Base-by-base conservation (phyloP, 306 rosid genomes). In the Begonia fuchsioides region DNA sequence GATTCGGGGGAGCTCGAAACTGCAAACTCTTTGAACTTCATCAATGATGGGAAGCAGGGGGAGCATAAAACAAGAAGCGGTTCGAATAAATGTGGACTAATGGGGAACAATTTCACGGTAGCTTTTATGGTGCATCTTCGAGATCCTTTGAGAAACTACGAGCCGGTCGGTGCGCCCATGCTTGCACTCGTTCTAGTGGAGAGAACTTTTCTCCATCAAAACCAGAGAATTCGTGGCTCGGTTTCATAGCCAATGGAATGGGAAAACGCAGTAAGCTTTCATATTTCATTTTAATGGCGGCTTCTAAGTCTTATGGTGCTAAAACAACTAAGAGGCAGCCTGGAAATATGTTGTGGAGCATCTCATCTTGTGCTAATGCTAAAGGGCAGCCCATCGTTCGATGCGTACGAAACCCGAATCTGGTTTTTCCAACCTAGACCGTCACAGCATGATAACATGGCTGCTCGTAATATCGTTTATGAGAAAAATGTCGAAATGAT, bases 41-140 rank as follows among this genome's bases (percentile, higher is more conserved):
- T 74, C 52, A 73, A 66, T 13, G 78, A 77, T 45, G 69, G 72
- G 49, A 57, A 73, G 5, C 74, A 64, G 44, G 90, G 80, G 49
- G 85, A 77, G 54, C 74, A 39, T 63, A 88, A 72, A 67, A 67
- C 58, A 16, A 81, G 76, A 43, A 83, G 72, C 67, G 71, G 75
- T 49, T 52, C 59, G 10, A 68, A 59, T 59, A 84, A 79, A 57
- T 71, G 80, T 65, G 97, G 95, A 49, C 67, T 90, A 68, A 52
- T 90, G 53, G 97, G 95, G 58, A 90, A 79, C 73, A 78, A 90
- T 69, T 84, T 84, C 69, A 84, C 90, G 2, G 73, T 84, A 49
- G 92, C 95, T 39, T 59, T 90, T 12, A 81, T 76, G 95, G 97
- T 81, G 70, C 97, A 90, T 60, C 95, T 90, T 55, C 93, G 82